phyloP scores from a whole-genome alignment of 2,329 filamentous ascomycete species.

The Diaporthe citrichinensis region DNA sequence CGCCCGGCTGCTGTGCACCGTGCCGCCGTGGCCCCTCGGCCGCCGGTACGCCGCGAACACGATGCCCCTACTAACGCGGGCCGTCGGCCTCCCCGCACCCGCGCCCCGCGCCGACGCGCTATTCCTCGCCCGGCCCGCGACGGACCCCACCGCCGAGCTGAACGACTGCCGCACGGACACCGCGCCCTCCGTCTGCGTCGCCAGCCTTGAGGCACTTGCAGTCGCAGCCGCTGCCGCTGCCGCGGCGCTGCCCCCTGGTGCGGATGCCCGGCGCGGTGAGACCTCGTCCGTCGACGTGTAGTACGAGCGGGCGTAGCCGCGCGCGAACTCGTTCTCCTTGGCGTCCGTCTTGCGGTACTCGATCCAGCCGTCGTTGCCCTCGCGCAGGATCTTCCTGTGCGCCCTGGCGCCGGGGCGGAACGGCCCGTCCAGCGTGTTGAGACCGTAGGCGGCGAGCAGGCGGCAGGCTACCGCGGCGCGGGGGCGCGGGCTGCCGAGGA shows the following conservation, averaged over 20 bases:
- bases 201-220: slow-evolving; percentile 20
- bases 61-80: slow-evolving; percentile 62
- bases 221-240: slow-evolving; percentile 39
- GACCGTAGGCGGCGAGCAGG: slow-evolving; percentile 68
- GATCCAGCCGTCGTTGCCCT: slow-evolving; percentile 63
- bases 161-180: slow-evolving; percentile 12
- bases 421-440: slow-evolving; percentile 64
- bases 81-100: not conserved
- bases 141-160: slow-evolving; percentile 22
- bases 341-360: slow-evolving; percentile 64
- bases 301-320: slow-evolving; percentile 68
- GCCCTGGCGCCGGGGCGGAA: slow-evolving; percentile 65
- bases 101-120: not conserved
- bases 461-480: slow-evolving; percentile 59
- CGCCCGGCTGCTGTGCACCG: slow-evolving; percentile 52
- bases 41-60: slow-evolving; percentile 70
- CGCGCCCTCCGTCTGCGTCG: not conserved
- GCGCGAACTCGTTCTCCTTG: slow-evolving; percentile 60
- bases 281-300: slow-evolving; percentile 53
- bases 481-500: slow-evolving; percentile 33
- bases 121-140: not conserved
- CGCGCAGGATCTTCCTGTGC: slow-evolving; percentile 63
- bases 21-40: slow-evolving; percentile 55
- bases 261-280: slow-evolving; percentile 16
- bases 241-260: not conserved